Conservation (phyloP, 2,329 filamentous ascomycete genomes). For the Verticillium nonalfalfae region DNA sequence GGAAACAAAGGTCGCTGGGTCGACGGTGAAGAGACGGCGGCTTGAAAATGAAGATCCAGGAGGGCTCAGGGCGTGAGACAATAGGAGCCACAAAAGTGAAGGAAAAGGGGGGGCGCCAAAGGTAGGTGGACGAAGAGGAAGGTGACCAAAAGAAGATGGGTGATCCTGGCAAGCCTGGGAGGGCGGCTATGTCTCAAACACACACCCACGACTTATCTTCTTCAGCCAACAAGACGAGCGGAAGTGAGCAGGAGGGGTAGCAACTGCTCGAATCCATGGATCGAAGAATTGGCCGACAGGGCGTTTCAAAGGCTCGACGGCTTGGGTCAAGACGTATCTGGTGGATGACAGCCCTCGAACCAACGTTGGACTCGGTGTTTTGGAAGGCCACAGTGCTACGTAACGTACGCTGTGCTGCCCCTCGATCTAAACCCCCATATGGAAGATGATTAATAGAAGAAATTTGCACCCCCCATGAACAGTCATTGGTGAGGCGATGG, state of each 20-base stretch:
- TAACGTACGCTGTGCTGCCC: not conserved
- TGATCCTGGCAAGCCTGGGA: not conserved
- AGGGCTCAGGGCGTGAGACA: not conserved
- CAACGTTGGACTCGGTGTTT: not conserved
- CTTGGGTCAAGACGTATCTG: not conserved
- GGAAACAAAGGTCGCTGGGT: not conserved
- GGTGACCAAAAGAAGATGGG: not conserved
- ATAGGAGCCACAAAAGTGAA: not conserved
- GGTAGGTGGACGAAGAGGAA: not conserved
- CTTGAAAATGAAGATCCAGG: not conserved
- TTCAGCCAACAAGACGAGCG: not conserved
- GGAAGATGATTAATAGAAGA: not conserved
- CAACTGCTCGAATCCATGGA: not conserved
- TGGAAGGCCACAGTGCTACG: not conserved
- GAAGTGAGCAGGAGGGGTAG: not conserved
- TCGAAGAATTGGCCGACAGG: not conserved
- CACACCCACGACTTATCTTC: not conserved
- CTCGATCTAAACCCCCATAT: not conserved
- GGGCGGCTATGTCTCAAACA: not conserved
- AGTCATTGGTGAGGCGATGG: not conserved
- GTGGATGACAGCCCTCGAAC: not conserved
- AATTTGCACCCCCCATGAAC: not conserved
- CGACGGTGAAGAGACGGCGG: not conserved
- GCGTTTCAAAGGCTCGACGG: not conserved
- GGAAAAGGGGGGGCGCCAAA: not conserved